A percentile compares a stretch with the other conserved stretches of the same genome.
Conservation (phyloP, 306 rosid genomes). For the Prunus mira region DNA sequence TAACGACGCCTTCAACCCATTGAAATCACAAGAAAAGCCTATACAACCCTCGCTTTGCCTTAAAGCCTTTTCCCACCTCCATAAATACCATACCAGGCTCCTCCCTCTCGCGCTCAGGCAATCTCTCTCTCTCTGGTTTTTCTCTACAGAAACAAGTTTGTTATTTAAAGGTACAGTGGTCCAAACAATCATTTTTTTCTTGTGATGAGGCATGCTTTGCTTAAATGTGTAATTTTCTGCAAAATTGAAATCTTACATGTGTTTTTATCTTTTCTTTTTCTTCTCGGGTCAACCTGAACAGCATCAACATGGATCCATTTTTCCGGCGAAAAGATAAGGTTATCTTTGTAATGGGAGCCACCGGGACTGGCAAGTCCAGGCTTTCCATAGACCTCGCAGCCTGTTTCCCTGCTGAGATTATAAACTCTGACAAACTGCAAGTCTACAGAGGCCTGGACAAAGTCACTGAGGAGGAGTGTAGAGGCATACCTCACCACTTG, state of each 20-base stretch:
- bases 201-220: not conserved
- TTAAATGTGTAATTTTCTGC: not conserved
- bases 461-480: conserved; percentile 50
- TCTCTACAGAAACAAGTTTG: not conserved
- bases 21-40: not conserved
- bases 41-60: not conserved
- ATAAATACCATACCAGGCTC: conserved; percentile 12
- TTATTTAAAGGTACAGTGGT: not conserved
- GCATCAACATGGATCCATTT: conserved; percentile 18
- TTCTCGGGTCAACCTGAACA: conserved; percentile 25
- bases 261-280: not conserved
- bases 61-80: not conserved
- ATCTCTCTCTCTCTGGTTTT: not conserved
- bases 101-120: conserved; percentile 1
- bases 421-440: conserved; percentile 80
- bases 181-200: not conserved
- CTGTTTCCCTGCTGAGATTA: conserved; percentile 44
- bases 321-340: conserved; percentile 58
- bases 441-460: conserved; percentile 65
- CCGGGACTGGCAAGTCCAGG: conserved; percentile 74
- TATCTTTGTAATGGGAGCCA: conserved; percentile 64
- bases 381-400: conserved; percentile 64
- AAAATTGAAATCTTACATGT: not conserved
- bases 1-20: not conserved
- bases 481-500: conserved; percentile 72